Base-by-base conservation (phyloP, 1,284 basidiomycete species). In the Melampsora americana region DNA sequence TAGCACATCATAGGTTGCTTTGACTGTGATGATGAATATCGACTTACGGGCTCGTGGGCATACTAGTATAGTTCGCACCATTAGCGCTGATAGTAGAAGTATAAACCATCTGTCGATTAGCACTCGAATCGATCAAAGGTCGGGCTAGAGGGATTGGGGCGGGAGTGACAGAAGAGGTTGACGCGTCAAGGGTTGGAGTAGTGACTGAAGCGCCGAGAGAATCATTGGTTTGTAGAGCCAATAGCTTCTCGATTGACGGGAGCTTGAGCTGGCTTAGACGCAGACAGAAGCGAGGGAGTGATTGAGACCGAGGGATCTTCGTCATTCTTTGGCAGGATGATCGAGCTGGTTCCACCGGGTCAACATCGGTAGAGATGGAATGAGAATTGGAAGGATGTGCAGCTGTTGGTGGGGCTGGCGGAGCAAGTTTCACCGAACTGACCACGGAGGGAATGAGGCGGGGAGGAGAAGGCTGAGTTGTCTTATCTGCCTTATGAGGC, bases 381-480 rank as follows among this genome's bases (percentile, higher is more conserved):
- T 7, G 9, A 14, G 53, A 28, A 23, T 56, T n/a, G n/a, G n/a
- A n/a, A n/a, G n/a, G n/a, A n/a, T n/a, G n/a, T n/a, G n/a, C n/a
- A n/a, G n/a, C n/a, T n/a, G n/a, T n/a, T n/a, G n/a, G n/a, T n/a
- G n/a, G n/a, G n/a, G n/a, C n/a, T n/a, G n/a, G n/a, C n/a, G n/a
- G n/a, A n/a, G n/a, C n/a, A n/a, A n/a, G n/a, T n/a, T n/a, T n/a
- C n/a, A n/a, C n/a, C n/a, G n/a, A n/a, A n/a, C n/a, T n/a, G n/a
- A n/a, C n/a, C n/a, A n/a, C n/a, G n/a, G n/a, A n/a, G n/a, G n/a
- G n/a, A n/a, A n/a, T n/a, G n/a, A n/a, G n/a, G n/a, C n/a, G n/a
- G n/a, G n/a, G n/a, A n/a, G n/a, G n/a, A n/a, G 53, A 56, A n/a
- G 53, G 53, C n/a, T 20, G 53, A 56, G n/a, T 56, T 9, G 53